These are phyloP conservation scores for Neurospora sp. DNA, from an alignment of 495 filamentous ascomycete genomes.

Conservation along the genomic window DNA sequence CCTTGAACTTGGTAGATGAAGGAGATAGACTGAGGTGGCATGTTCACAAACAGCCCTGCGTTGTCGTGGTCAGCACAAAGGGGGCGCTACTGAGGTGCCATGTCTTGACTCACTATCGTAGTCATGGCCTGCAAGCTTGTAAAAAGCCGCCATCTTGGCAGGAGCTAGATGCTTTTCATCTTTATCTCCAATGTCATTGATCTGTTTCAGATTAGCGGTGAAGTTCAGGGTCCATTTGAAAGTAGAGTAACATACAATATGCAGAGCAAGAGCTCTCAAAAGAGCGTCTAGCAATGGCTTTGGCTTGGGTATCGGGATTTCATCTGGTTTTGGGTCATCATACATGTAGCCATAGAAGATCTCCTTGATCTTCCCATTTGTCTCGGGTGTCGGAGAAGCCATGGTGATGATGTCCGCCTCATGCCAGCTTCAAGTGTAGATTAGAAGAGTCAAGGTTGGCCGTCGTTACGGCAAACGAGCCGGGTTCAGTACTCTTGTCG, in stretches of 20 bases:
- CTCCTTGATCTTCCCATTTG: slow-evolving; percentile 15
- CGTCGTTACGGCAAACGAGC: background rate
- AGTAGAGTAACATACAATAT: slow-evolving; percentile 57
- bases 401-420: slow-evolving; percentile 5
- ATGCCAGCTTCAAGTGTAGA: background rate
- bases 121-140: slow-evolving; percentile 78
- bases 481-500: background rate
- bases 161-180: slow-evolving; percentile 61
- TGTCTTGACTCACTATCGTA: slow-evolving; percentile 53
- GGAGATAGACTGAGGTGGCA: slow-evolving; percentile 63
- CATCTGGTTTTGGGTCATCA: slow-evolving; percentile 33
- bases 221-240: background rate
- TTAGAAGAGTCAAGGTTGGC: background rate
- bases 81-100: background rate
- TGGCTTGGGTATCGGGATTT: slow-evolving; percentile 53
- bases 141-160: slow-evolving; percentile 77
- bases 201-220: slow-evolving; percentile 25
- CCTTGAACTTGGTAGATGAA: slow-evolving; percentile 89
- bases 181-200: slow-evolving; percentile 54
- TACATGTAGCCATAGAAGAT: slow-evolving; percentile 78
- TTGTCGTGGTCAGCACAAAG: background rate
- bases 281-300: slow-evolving; percentile 68
- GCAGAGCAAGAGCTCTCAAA: slow-evolving; percentile 64
- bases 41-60: slow-evolving; percentile 63
- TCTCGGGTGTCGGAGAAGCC: slow-evolving; percentile 12